These are phyloP conservation scores for Medicago arabica DNA, from an alignment of 306 rosid species.

Conservation along the genomic window DNA sequence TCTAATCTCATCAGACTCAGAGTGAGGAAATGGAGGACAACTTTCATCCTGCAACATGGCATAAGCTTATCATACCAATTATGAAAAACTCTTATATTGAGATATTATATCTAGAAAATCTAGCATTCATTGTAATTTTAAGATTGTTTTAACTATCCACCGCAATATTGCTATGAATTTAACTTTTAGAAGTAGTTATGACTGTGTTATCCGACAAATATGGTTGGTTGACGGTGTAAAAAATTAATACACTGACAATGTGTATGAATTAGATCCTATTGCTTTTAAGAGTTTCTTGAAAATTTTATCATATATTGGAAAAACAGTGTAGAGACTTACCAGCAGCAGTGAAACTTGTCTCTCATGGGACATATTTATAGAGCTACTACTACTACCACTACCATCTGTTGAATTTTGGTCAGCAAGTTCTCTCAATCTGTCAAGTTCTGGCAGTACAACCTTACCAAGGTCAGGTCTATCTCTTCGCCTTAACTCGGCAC, in stretches of 20 bases:
- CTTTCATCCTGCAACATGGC: conserved; percentile 45
- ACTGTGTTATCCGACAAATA: too few relatives aligned
- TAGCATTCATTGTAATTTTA: too few relatives aligned
- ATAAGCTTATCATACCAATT: background rate
- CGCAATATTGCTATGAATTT: too few relatives aligned
- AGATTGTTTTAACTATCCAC: too few relatives aligned
- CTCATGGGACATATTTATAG: background rate
- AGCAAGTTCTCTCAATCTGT: conserved; percentile 65
- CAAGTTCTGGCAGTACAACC: conserved; percentile 72
- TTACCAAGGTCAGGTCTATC: conserved; percentile 89
- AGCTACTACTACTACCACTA: conserved; percentile 23
- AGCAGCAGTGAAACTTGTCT: conserved; percentile 66
- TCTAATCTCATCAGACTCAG: conserved; percentile 31
- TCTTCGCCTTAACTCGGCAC: conserved; percentile 79
- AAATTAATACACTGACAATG: too few relatives aligned
- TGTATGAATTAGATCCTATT: too few relatives aligned
- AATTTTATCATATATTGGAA: background rate
- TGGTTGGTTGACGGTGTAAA: too few relatives aligned
- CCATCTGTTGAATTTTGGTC: conserved; percentile 36
- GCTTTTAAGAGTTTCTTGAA: too few relatives aligned
- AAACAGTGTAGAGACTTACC: conserved; percentile 50
- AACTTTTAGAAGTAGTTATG: too few relatives aligned
- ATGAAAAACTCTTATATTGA: too few relatives aligned
- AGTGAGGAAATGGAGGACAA: conserved; percentile 24
- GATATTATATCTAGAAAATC: too few relatives aligned